Conservation (phyloP, 1,284 basidiomycete species). For the Malassezia arunalokei region DNA sequence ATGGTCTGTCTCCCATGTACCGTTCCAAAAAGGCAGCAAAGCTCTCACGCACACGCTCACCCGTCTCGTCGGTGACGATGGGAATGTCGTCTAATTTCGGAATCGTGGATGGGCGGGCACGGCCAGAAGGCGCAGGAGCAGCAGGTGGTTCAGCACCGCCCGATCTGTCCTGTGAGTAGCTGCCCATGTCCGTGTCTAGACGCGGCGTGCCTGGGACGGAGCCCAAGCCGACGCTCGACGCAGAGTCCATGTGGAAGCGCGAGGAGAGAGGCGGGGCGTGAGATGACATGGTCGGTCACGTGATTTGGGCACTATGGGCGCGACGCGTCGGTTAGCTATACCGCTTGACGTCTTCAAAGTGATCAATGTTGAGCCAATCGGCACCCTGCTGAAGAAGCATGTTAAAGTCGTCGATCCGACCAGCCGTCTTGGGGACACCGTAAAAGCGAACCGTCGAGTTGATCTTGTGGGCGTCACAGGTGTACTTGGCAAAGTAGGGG, state of each 20-base stretch:
- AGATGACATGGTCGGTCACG: too few species aligned
- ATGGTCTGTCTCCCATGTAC: conserved; percentile 38
- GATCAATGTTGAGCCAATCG: conserved; percentile 8
- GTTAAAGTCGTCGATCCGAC: neutral
- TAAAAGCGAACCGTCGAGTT: conserved; percentile 16
- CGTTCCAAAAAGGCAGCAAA: conserved; percentile 81
- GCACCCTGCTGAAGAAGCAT: conserved; percentile 4
- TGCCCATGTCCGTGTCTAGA: conserved; percentile 8
- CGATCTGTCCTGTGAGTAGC: neutral
- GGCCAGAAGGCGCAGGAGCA: conserved; percentile 12
- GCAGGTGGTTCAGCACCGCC: neutral
- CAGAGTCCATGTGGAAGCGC: conserved; percentile 7
- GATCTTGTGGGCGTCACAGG: conserved; percentile 14
- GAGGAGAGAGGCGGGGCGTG: too few species aligned
- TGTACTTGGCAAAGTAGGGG: conserved; percentile 1
- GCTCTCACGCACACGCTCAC: conserved; percentile 77
- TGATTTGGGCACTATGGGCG: too few species aligned
- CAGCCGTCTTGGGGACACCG: neutral
- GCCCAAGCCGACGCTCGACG: conserved; percentile 5
- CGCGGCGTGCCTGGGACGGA: conserved; percentile 1
- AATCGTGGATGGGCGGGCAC: conserved; percentile 22
- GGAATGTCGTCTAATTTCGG: conserved; percentile 54
- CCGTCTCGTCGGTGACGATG: conserved; percentile 76
- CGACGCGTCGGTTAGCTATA: neutral
- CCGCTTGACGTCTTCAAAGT: neutral